Percentiles rank a stretch among this genome's conserved stretches.
These are phyloP conservation scores for Fomitopsis schrenkii DNA, from an alignment of 1,284 basidiomycete species.

Conservation along the genomic window DNA sequence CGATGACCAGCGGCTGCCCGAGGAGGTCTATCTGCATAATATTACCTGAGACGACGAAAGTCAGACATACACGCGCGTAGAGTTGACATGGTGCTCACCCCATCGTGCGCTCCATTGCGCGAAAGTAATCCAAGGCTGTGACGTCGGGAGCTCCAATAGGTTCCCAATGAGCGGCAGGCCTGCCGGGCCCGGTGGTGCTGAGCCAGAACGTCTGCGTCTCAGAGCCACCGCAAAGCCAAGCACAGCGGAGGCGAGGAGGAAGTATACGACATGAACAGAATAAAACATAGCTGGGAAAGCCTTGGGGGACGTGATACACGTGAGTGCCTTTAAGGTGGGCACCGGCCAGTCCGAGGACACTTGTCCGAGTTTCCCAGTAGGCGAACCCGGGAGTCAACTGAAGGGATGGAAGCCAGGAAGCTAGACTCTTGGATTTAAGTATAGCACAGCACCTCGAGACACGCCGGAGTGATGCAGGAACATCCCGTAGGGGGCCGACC, in stretches of 20 bases:
- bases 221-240: not conserved
- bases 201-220: not conserved
- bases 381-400: too few species aligned
- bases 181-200: conserved; percentile 15
- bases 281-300: not conserved
- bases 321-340: not conserved
- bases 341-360: not conserved
- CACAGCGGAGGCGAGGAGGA: not conserved
- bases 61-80: not conserved
- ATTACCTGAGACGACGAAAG: conserved; percentile 38
- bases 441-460: not conserved
- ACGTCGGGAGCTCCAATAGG: conserved; percentile 13
- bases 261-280: not conserved
- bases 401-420: not conserved
- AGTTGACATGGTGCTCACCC: conserved; percentile 12
- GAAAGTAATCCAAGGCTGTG: conserved; percentile 23
- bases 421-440: not conserved
- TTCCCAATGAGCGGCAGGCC: conserved; percentile 18
- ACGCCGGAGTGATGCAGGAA: not conserved
- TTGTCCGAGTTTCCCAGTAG: not conserved
- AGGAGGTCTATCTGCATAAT: conserved; percentile 55
- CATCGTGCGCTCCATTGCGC: conserved; percentile 25
- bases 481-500: not conserved
- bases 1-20: conserved; percentile 54
- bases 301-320: not conserved